A percentile compares a stretch with the other conserved stretches of the same genome.
Conservation (phyloP, 306 rosid species). For the Neltuma alba region DNA sequence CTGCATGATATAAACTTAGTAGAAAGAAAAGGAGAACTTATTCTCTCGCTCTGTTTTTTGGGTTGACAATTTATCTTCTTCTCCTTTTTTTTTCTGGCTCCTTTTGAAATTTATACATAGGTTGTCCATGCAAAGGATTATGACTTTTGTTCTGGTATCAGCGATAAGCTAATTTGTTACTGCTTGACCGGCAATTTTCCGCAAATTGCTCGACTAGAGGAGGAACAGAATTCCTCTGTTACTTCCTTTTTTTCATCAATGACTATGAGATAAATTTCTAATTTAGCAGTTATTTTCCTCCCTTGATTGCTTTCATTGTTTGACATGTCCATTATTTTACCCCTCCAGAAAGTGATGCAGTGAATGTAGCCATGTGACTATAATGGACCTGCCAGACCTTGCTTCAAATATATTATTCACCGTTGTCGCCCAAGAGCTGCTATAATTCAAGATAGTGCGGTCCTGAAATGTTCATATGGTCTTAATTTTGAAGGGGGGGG, state of each 20-base stretch:
- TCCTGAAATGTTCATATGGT: background rate
- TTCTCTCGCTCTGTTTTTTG: constrained; percentile 19
- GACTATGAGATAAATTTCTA: constrained; percentile 9
- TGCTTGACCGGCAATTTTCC: constrained; percentile 29
- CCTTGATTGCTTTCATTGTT: background rate
- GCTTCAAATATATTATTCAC: too few species aligned
- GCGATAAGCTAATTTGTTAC: constrained; percentile 7
- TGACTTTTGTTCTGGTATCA: constrained; percentile 14
- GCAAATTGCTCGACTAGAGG: constrained; percentile 31
- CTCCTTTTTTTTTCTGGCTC: too few species aligned
- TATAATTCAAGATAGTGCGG: background rate
- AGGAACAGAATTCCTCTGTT: constrained; percentile 8
- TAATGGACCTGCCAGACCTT: background rate
- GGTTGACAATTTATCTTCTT: background rate
- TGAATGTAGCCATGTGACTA: background rate
- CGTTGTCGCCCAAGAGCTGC: background rate
- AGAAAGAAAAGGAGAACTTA: constrained; percentile 45
- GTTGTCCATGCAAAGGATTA: constrained; percentile 30
- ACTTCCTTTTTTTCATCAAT: background rate
- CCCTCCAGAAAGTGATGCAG: background rate
- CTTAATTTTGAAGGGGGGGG: too few species aligned
- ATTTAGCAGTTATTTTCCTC: background rate
- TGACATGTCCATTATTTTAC: background rate
- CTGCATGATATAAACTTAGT: constrained; percentile 25
- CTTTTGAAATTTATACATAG: constrained; percentile 41